Evolutionary conservation across 2,329 filamentous ascomycete genomes (phyloP).

Genomic region (Didymella glomerata): DNA sequence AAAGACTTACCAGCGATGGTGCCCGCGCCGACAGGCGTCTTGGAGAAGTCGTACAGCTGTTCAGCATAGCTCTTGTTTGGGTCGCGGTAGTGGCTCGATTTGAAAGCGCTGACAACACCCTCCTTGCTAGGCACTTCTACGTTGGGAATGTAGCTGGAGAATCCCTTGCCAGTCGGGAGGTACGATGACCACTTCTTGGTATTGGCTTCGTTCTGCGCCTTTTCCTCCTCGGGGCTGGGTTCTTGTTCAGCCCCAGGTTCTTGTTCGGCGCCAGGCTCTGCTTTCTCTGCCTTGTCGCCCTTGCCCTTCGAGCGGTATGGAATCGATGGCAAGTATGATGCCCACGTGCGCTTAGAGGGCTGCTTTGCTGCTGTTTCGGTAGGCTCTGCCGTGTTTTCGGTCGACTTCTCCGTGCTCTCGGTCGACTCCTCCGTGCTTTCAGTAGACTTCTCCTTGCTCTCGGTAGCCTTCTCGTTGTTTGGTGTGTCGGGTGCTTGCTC

Average conservation of each 20-base stretch:
- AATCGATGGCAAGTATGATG: slow-evolving; percentile 52
- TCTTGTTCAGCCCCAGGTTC: slow-evolving; percentile 32
- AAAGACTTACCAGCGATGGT: slow-evolving; percentile 50
- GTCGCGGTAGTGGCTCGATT: slow-evolving; percentile 55
- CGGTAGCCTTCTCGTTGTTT: slow-evolving; percentile 31
- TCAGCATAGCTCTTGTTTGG: slow-evolving; percentile 59
- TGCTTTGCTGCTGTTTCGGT: slow-evolving; percentile 24
- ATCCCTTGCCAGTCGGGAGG: slow-evolving; percentile 58
- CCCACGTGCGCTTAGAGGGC: slow-evolving; percentile 47
- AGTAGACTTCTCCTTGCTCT: slow-evolving; percentile 14
- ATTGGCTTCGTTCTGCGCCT: slow-evolving; percentile 46
- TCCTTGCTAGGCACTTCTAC: slow-evolving; percentile 50
- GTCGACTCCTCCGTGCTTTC: slow-evolving; percentile 28
- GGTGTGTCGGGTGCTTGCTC: slow-evolving; percentile 43
- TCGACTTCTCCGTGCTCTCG: slow-evolving; percentile 24
- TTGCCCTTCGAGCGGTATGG: slow-evolving; percentile 45
- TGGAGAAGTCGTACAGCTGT: slow-evolving; percentile 60
- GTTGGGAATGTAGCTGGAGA: slow-evolving; percentile 58
- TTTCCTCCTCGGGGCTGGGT: slow-evolving; percentile 38
- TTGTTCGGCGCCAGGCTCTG: slow-evolving; percentile 26
- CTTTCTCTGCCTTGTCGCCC: slow-evolving; percentile 29
- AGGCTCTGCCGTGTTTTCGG: slow-evolving; percentile 17
- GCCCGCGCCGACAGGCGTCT: slow-evolving; percentile 60
- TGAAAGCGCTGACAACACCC: slow-evolving; percentile 56
- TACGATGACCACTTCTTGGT: slow-evolving; percentile 58